These are phyloP conservation scores for Parietaria judaica DNA, from an alignment of 306 rosid genomes.

Conservation along the genomic window DNA sequence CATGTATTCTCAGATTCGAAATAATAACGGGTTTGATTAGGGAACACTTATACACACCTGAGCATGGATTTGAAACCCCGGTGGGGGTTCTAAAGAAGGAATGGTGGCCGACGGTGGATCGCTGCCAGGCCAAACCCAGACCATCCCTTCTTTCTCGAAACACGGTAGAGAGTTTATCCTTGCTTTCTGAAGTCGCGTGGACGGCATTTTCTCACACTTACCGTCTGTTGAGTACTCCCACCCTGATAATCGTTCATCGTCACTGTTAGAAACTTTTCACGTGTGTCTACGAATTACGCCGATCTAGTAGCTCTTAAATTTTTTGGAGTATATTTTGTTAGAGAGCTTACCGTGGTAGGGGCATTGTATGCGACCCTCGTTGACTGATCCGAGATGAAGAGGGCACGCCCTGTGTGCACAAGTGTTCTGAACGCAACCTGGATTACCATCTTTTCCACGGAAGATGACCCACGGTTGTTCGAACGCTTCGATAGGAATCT, in stretches of 20 bases:
- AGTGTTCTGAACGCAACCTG: constrained; percentile 93
- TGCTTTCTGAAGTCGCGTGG: constrained; percentile 51
- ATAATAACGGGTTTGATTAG: constrained; percentile 5
- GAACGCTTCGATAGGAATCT: constrained; percentile 86
- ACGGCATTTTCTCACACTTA: constrained; percentile 97
- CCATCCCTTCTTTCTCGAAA: constrained; percentile 87
- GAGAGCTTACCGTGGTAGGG: constrained; percentile 83
- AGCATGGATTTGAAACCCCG: constrained; percentile 83
- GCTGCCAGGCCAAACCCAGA: constrained; percentile 99
- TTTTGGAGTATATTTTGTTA: neutral
- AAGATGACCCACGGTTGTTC: constrained; percentile 96
- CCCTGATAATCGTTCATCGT: constrained; percentile 48
- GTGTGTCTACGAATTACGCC: too few relatives aligned
- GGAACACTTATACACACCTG: constrained; percentile 43
- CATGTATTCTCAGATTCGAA: constrained; percentile 5
- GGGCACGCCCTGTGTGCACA: constrained; percentile 99
- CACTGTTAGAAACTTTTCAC: neutral
- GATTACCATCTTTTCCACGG: constrained; percentile 85
- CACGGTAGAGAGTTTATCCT: constrained; percentile 86
- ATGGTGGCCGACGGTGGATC: constrained; percentile 63
- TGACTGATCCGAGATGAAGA: constrained; percentile 85
- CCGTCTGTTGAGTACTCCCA: constrained; percentile 95
- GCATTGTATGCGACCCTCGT: constrained; percentile 85
- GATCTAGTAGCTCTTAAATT: too few relatives aligned
- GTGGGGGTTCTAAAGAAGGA: constrained; percentile 85